Conservation (phyloP, 2,329 filamentous ascomycete species). For the Penicillium sp. region DNA sequence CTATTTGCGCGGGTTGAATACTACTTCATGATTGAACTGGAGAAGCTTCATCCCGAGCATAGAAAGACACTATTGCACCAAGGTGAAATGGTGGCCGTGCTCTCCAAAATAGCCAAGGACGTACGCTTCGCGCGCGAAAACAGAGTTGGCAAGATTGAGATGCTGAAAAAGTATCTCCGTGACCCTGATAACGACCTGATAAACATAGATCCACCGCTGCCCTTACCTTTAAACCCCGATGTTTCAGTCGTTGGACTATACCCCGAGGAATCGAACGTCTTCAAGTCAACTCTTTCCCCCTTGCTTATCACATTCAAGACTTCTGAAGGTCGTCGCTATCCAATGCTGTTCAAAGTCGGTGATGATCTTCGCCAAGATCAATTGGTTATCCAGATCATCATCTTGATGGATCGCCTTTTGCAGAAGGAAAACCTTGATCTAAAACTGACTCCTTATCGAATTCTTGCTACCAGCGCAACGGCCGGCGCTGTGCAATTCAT, state of each 20-base stretch:
- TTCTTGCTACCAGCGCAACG: constrained; percentile 84
- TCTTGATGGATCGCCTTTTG: constrained; percentile 92
- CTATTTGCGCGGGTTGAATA: constrained; percentile 92
- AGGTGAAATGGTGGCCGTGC: constrained; percentile 80
- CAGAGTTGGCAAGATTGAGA: constrained; percentile 75
- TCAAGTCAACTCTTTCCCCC: constrained; percentile 91
- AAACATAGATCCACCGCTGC: constrained; percentile 78
- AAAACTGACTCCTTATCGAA: constrained; percentile 92
- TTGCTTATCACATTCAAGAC: constrained; percentile 91
- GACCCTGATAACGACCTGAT: constrained; percentile 89
- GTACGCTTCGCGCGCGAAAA: constrained; percentile 77
- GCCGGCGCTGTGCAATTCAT: constrained; percentile 94
- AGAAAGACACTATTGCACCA: constrained; percentile 78
- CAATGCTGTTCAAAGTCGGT: constrained; percentile 95
- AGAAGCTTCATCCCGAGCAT: constrained; percentile 69
- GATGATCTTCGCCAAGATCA: constrained; percentile 97
- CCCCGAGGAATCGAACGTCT: constrained; percentile 82
- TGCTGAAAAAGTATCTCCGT: constrained; percentile 76
- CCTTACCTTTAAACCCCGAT: constrained; percentile 82
- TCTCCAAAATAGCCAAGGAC: constrained; percentile 86
- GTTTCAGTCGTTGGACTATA: constrained; percentile 75
- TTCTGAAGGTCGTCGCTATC: constrained; percentile 71
- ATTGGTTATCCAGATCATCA: constrained; percentile 95
- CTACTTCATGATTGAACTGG: constrained; percentile 89
- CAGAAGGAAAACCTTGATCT: constrained; percentile 95